Evolutionary conservation across 2,329 filamentous ascomycete genomes (phyloP), one percentile per base, ranked within the genome.

Genomic region (Pyrenophora seminiperda): DNA sequence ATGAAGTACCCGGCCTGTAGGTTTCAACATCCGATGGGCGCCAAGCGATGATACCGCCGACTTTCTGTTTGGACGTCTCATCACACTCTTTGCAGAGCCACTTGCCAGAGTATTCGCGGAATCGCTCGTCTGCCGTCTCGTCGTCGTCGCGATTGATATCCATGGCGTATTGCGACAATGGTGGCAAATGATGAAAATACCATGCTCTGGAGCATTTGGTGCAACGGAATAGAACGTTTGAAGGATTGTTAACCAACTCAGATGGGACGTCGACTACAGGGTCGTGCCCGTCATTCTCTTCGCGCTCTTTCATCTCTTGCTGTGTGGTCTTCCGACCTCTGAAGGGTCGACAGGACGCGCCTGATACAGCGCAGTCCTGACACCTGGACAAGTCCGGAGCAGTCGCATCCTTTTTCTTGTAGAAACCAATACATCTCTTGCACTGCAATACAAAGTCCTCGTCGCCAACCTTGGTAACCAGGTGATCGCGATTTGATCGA

Each of bases 371-470:
- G 67, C 94, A 99, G 5, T 75, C 76, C 53, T 88, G 83, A 65
- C 95, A 99, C 37, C 77, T 77, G 50, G 86, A 84, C 37, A 91
- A 81, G 53, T 85, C 81, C 0, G 94, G 92, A 1, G 87, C 85
- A 14, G 77, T 80, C 0, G 65, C 56, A 57, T 97, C 90, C 63
- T 89, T 92, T 66, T 85, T 85, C 53, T 78, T 77, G 37, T 85
- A 81, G 15, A 81, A 67, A 3, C 87, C 87, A 54, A 97, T 81
- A 69, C 94, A 99, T 48, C 86, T 88, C 58, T 86, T 87, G 75
- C 94, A 99, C 69, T 99, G 94, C 31, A 99, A 76, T 13, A 99
- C 86, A 62, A 96, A 97, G 30, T 87, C 75, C 2, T 87, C 84
- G 1, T 87, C 78, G 2, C 79, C 86, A 43, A 97, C 74, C 70